Base-by-base conservation (phyloP, 2,329 filamentous ascomycete genomes). In the Dactylellina drechsleri region DNA sequence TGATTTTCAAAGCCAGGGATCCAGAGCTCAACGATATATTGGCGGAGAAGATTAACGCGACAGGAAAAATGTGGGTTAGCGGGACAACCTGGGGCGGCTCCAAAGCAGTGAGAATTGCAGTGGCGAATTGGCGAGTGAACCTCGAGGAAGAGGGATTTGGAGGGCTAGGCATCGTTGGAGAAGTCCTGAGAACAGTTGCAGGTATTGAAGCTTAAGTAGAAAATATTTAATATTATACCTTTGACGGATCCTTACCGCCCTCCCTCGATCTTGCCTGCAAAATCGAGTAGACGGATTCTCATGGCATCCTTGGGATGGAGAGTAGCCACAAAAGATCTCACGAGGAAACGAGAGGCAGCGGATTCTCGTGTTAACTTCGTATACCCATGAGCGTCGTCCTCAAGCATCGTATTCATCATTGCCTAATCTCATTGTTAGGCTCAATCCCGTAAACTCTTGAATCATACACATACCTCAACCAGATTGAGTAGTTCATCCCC, bases 101-200 rank as follows among this genome's bases (percentile, higher is more conserved):
- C 2, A 87, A 89, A 67, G 93, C 93, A 7, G 90, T 89, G 75
- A 86, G 94, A n/a, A 87, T 97, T 78, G 93, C 94, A 0, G 88
- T 97, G 49, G 90, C 91, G 45, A 97, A 91, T 79, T 97, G 93
- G 92, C 87, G 87, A 81, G 90, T 91, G 1, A 85, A 93, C 79
- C 85, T 89, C 0, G 85, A 88, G 56, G 85, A 85, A 73, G 93
- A 96, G 80, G 76, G 73, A 15, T 56, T 52, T 20, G 77, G 66
- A 28, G 68, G 77, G 4, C 83, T 90, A 73, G 83, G 82, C 18
- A 81, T 92, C n/a, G 86, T 96, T 15, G 85, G 83, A 75, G 83
- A 85, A 4, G 88, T 93, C 2, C 81, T 96, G 78, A 83, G 84
- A 23, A 79, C 82, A 61, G 84, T 89, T 60, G 84, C 54, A 18